Conservation (phyloP, 169 alveolate genomes). For the Perkinsus chesapeaki region DNA sequence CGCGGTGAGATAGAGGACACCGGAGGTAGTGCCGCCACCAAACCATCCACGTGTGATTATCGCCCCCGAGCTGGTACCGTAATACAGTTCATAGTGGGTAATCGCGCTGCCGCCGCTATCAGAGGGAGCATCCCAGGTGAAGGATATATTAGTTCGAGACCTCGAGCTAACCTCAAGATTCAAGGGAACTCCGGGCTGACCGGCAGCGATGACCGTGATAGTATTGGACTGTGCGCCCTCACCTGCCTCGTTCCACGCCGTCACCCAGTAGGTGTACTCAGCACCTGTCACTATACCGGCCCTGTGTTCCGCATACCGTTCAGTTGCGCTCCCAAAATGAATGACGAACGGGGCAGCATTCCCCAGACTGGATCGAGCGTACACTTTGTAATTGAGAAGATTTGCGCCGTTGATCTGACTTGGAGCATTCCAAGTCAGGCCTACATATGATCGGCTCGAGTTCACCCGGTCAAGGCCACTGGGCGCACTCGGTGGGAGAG, state of each 20-base stretch:
- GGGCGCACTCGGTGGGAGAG: constrained; percentile 2
- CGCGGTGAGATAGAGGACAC: neutral
- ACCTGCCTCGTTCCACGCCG: constrained; percentile 15
- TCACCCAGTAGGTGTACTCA: constrained; percentile 12
- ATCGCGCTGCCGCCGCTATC: constrained; percentile 11
- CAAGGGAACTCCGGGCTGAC: constrained; percentile 10
- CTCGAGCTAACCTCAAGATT: neutral
- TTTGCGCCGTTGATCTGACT: constrained; percentile 8
- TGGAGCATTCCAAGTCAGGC: neutral
- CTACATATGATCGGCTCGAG: neutral
- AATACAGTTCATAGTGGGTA: constrained; percentile 11
- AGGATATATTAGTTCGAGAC: neutral
- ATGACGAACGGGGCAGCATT: neutral
- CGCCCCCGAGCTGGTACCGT: neutral
- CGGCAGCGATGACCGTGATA: neutral
- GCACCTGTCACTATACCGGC: neutral
- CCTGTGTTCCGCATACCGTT: neutral
- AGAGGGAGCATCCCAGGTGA: constrained; percentile 1
- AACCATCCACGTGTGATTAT: constrained; percentile 4
- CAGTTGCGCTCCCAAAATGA: neutral
- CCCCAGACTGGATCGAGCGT: neutral
- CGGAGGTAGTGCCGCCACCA: neutral
- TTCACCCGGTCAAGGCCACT: neutral
- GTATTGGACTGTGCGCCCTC: constrained; percentile 5
- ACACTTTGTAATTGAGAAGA: neutral